These are phyloP conservation scores for Hordeum pubiflorum DNA, from an alignment of 202 grass and related monocot species.

Conservation along the genomic window DNA sequence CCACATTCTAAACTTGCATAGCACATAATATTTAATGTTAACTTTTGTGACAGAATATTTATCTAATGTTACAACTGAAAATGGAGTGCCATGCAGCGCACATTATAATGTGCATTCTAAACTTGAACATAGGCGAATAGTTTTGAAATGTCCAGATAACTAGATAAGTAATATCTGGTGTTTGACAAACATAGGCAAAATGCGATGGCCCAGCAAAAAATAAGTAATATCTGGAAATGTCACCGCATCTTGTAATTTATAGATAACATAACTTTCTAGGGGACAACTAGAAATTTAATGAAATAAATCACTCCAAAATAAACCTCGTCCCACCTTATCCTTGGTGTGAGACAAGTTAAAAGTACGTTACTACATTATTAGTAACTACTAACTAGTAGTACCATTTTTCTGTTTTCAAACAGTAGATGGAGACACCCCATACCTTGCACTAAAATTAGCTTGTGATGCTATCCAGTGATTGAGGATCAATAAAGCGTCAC, in stretches of 20 bases:
- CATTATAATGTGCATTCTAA: no score
- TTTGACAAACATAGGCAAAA: not conserved
- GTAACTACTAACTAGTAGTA: not conserved
- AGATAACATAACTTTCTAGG: not conserved
- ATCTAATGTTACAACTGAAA: not conserved
- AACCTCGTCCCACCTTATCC: not conserved
- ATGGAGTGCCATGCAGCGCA: no score
- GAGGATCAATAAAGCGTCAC: slow-evolving; percentile 63
- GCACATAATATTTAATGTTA: not conserved
- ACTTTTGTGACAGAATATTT: not conserved
- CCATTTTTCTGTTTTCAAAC: not conserved
- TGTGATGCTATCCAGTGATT: slow-evolving; percentile 60
- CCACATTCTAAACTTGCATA: not conserved
- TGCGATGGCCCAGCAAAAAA: not conserved
- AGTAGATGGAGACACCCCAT: not conserved
- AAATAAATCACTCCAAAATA: not conserved
- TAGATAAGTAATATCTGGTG: not conserved
- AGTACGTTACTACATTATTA: not conserved
- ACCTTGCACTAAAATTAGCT: slow-evolving; percentile 74
- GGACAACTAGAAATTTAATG: not conserved
- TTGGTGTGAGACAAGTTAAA: not conserved
- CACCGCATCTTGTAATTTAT: not conserved
- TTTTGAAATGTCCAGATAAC: not conserved
- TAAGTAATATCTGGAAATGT: no score
- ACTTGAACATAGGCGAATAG: not conserved